These are phyloP conservation scores for Sporothrix phasma DNA, from an alignment of 2,329 filamentous ascomycete species.

Conservation along the genomic window DNA sequence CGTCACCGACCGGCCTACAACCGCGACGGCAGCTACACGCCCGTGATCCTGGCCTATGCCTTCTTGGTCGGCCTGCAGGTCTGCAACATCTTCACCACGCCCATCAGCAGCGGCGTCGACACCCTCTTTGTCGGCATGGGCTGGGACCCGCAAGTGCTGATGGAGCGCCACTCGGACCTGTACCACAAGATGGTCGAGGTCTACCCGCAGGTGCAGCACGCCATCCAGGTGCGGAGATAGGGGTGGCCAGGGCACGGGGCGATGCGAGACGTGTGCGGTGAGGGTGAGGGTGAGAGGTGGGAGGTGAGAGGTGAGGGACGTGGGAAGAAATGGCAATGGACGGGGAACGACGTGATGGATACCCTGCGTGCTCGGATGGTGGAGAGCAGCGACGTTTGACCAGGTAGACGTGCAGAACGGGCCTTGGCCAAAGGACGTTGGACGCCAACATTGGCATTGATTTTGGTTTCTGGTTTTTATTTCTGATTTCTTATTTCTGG, in stretches of 20 bases:
- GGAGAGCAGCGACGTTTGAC: background rate
- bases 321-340: background rate
- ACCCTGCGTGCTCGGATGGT: background rate
- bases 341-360: background rate
- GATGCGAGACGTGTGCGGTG: background rate
- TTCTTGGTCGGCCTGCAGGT: constrained; percentile 89
- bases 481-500: background rate
- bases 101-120: constrained; percentile 78
- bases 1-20: constrained; percentile 75
- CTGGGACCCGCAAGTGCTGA: constrained; percentile 63
- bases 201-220: constrained; percentile 74
- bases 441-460: no score
- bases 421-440: no score
- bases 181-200: constrained; percentile 70
- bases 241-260: background rate
- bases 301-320: no score
- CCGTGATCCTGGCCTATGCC: constrained; percentile 70
- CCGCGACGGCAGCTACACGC: constrained; percentile 53
- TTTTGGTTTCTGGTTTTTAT: background rate
- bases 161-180: constrained; percentile 70
- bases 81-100: constrained; percentile 76
- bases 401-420: no score
- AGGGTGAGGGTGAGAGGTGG: background rate
- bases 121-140: constrained; percentile 78
- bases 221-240: constrained; percentile 44